Evolutionary conservation across 371 early-diverging fungal species (phyloP).

Genomic region (Lichtheimia hyalospora): DNA sequence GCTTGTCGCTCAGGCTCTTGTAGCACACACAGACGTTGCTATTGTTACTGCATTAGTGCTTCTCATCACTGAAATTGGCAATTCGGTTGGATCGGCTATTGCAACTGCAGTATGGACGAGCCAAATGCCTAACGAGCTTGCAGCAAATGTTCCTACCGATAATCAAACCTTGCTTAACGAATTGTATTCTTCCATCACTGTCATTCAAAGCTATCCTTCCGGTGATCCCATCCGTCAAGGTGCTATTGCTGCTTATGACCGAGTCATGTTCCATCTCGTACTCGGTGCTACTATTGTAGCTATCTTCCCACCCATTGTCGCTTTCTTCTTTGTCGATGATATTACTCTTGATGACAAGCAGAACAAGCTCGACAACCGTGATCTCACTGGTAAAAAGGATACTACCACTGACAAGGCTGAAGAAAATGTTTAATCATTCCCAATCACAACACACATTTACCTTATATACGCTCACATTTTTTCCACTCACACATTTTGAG

Average conservation of each 20-base stretch:
- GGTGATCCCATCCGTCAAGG: slow-evolving; percentile 22
- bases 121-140: slow-evolving; percentile 34
- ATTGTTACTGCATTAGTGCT: slow-evolving; percentile 40
- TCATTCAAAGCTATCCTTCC: slow-evolving; percentile 14
- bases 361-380: slow-evolving; percentile 18
- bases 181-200: slow-evolving; percentile 17
- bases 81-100: slow-evolving; percentile 40
- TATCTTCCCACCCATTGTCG: slow-evolving; percentile 17
- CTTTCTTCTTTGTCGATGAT: slow-evolving; percentile 17
- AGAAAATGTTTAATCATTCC: not conserved
- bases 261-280: slow-evolving; percentile 28
- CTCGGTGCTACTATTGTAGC: slow-evolving; percentile 21
- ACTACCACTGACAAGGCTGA: not conserved
- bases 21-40: slow-evolving; percentile 36
- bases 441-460: too few species aligned
- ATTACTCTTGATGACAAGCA: slow-evolving; percentile 17
- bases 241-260: slow-evolving; percentile 32
- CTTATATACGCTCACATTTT: too few species aligned
- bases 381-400: slow-evolving; percentile 14
- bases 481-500: too few species aligned
- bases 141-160: slow-evolving; percentile 35
- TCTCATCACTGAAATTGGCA: slow-evolving; percentile 37
- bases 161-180: slow-evolving; percentile 26
- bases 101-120: slow-evolving; percentile 50
- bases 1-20: slow-evolving; percentile 23